Evolutionary conservation across 139 green algal genomes (phyloP).

Genomic region (Coelastrella sp.): DNA sequence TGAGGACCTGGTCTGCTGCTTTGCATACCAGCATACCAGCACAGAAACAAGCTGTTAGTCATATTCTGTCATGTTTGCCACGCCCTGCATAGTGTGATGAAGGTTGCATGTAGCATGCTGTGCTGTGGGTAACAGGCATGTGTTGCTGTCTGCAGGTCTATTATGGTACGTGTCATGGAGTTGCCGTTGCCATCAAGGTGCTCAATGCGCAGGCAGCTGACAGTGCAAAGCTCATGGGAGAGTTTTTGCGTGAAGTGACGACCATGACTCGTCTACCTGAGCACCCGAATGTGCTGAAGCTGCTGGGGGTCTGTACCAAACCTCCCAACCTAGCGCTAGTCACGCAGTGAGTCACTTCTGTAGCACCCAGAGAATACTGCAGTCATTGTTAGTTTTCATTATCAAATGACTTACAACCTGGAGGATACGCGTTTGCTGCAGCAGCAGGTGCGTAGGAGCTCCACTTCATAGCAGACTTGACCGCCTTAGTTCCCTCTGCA

Average conservation of each 20-base stretch:
- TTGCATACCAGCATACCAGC: too few species aligned
- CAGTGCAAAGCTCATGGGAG: slow-evolving; percentile 45
- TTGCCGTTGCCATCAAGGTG: slow-evolving; percentile 72
- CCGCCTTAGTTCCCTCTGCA: too few species aligned
- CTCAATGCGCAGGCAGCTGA: slow-evolving; percentile 47
- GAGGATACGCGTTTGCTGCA: too few species aligned
- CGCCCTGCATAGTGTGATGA: background rate
- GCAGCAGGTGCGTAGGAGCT: too few species aligned
- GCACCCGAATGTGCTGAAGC: slow-evolving; percentile 67
- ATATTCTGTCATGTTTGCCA: background rate
- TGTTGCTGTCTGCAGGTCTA: slow-evolving; percentile 61
- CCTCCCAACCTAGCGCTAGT: slow-evolving; percentile 66
- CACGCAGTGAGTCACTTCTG: slow-evolving; percentile 63
- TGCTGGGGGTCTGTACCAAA: slow-evolving; percentile 66
- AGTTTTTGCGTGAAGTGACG: slow-evolving; percentile 71
- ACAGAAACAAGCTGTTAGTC: background rate
- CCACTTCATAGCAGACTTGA: too few species aligned
- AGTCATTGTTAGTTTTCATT: background rate
- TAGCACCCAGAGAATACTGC: too few species aligned
- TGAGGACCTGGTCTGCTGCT: background rate
- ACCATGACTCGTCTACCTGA: slow-evolving; percentile 67
- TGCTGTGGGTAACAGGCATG: background rate
- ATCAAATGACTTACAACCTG: background rate
- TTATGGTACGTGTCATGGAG: slow-evolving; percentile 59
- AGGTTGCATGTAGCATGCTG: background rate